phyloP scores from a whole-genome alignment of 176 grass and related monocot species.

The Oryza brachyantha region DNA sequence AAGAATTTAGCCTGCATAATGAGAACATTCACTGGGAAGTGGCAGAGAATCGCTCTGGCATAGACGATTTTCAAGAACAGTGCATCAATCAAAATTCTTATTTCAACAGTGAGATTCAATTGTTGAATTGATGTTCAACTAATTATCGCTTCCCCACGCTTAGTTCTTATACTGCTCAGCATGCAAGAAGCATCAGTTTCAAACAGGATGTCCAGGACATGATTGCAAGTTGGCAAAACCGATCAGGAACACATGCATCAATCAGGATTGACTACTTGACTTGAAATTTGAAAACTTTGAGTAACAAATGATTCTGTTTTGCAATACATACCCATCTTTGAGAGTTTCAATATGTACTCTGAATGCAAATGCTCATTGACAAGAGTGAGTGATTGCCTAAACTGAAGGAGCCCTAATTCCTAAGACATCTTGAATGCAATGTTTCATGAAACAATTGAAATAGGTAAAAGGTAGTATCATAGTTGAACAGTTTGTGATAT shows the following conservation, averaged over 20 bases:
- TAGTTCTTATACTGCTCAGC: background rate
- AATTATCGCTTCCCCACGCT: background rate
- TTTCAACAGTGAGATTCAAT: background rate
- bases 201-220: background rate
- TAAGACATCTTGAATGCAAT: background rate
- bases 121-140: background rate
- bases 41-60: background rate
- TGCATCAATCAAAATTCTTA: background rate
- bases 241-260: slow-evolving; percentile 6
- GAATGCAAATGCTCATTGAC: background rate
- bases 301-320: background rate
- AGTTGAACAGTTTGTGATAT: background rate
- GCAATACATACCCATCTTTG: background rate
- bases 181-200: background rate
- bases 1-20: background rate
- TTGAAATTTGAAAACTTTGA: slow-evolving; percentile 3
- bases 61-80: background rate
- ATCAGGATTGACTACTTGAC: slow-evolving; percentile 2
- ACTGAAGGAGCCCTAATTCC: background rate
- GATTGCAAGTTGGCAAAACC: background rate
- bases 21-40: background rate
- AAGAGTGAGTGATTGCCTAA: background rate
- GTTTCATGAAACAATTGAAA: background rate
- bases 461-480: background rate
- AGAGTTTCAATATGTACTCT: no score